Percentiles rank a stretch among this genome's conserved stretches.
These are phyloP conservation scores for Gonapodya prolifera DNA, from an alignment of 192 early-diverging fungal genomes.

Conservation along the genomic window DNA sequence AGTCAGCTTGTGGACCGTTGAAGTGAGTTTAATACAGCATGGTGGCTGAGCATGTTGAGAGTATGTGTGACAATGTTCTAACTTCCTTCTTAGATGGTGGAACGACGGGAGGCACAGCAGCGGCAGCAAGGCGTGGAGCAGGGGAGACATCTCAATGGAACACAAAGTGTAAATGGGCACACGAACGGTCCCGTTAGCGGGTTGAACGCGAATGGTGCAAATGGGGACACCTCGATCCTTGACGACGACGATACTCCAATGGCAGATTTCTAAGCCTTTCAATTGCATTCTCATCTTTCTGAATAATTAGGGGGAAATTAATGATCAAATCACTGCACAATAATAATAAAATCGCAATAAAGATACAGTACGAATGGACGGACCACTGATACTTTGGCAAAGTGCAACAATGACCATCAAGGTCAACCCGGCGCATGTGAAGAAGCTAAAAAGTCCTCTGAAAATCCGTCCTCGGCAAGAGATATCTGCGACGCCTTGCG, in stretches of 20 bases:
- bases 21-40: too few species aligned
- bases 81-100: background rate
- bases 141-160: background rate
- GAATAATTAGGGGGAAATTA: too few species aligned
- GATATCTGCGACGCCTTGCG: background rate
- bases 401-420: background rate
- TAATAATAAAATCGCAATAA: background rate
- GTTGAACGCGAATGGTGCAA: too few species aligned
- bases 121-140: background rate
- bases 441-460: background rate
- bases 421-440: background rate
- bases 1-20: slow-evolving; percentile 60
- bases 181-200: too few species aligned
- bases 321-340: background rate
- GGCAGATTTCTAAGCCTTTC: too few species aligned
- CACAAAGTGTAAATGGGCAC: background rate
- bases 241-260: too few species aligned
- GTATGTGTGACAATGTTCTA: too few species aligned
- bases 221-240: too few species aligned
- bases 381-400: background rate
- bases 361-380: background rate
- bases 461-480: background rate
- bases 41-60: too few species aligned
- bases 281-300: too few species aligned
- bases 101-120: background rate